phyloP scores from a whole-genome alignment of 805 yeast genomes.

The Candida multigemmis region DNA sequence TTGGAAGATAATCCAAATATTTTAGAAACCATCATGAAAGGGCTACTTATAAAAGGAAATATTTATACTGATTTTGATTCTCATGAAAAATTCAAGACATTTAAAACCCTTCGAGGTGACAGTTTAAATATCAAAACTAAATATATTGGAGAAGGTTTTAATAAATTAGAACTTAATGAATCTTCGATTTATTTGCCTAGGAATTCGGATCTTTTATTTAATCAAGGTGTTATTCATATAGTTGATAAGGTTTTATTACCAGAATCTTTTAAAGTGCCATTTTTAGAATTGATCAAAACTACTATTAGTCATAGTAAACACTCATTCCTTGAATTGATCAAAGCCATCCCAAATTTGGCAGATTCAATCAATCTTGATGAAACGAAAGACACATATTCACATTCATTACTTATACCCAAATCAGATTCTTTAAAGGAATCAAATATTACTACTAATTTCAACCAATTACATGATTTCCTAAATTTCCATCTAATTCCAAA shows the following conservation, averaged over 20 bases:
- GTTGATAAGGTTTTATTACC: slow-evolving; percentile 53
- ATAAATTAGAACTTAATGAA: slow-evolving; percentile 17
- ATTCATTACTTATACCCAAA: slow-evolving; percentile 69
- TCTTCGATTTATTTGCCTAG: slow-evolving; percentile 25
- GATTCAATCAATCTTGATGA: slow-evolving; percentile 28
- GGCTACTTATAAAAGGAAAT: slow-evolving; percentile 51
- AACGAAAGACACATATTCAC: slow-evolving; percentile 16
- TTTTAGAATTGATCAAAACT: slow-evolving; percentile 46
- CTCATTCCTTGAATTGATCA: slow-evolving; percentile 38
- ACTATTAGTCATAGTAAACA: slow-evolving; percentile 31
- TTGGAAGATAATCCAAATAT: slow-evolving; percentile 43
- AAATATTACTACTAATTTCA: slow-evolving; percentile 36
- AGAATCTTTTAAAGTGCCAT: slow-evolving; percentile 37
- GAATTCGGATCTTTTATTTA: slow-evolving; percentile 62
- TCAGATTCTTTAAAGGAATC: slow-evolving; percentile 43
- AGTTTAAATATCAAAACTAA: slow-evolving; percentile 11
- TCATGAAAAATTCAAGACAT: slow-evolving; percentile 6
- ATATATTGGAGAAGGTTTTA: slow-evolving; percentile 9
- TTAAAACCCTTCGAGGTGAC: slow-evolving; percentile 20
- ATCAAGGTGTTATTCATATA: slow-evolving; percentile 80
- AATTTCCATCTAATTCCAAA: slow-evolving; percentile 64
- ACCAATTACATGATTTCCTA: slow-evolving; percentile 44
- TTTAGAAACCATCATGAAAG: slow-evolving; percentile 44
- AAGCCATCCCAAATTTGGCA: slow-evolving; percentile 30
- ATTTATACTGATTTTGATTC: slow-evolving; percentile 55